Evolutionary conservation across 805 yeast species (phyloP).

Genomic region (Naumovozyma dairenensis): DNA sequence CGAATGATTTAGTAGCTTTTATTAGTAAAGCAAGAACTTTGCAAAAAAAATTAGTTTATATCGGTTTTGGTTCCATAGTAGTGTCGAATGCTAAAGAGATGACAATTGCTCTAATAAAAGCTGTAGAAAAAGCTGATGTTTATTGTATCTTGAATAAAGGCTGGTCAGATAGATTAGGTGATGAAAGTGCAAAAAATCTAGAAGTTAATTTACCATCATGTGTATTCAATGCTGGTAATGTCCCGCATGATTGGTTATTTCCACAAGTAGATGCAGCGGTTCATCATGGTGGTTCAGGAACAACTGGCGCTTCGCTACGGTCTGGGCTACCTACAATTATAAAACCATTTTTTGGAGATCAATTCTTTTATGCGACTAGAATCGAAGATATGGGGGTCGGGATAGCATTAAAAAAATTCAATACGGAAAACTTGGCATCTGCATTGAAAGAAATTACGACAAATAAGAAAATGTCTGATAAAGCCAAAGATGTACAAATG

Average conservation of each 20-base stretch:
- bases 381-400: conserved; percentile 89
- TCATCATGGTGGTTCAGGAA: conserved; percentile 96
- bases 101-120: conserved; percentile 68
- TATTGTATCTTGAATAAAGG: conserved; percentile 86
- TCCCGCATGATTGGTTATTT: conserved; percentile 94
- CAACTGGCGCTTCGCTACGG: conserved; percentile 84
- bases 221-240: conserved; percentile 57
- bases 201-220: conserved; percentile 51
- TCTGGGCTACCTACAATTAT: conserved; percentile 84
- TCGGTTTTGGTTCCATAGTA: conserved; percentile 94
- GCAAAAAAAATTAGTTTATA: conserved; percentile 67
- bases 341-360: conserved; percentile 95
- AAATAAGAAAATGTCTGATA: conserved; percentile 54
- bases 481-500: conserved; percentile 54
- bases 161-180: conserved; percentile 72
- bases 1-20: conserved; percentile 46
- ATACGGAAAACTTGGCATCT: conserved; percentile 47
- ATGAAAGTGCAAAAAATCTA: conserved; percentile 25
- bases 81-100: conserved; percentile 72
- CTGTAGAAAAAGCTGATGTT: conserved; percentile 72
- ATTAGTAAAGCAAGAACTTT: conserved; percentile 50
- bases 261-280: conserved; percentile 86
- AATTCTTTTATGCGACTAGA: conserved; percentile 80
- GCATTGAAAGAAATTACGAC: conserved; percentile 64
- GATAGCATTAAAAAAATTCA: conserved; percentile 55